Conservation (phyloP, 2,329 filamentous ascomycete species). For the Hyphodiscus sp. region DNA sequence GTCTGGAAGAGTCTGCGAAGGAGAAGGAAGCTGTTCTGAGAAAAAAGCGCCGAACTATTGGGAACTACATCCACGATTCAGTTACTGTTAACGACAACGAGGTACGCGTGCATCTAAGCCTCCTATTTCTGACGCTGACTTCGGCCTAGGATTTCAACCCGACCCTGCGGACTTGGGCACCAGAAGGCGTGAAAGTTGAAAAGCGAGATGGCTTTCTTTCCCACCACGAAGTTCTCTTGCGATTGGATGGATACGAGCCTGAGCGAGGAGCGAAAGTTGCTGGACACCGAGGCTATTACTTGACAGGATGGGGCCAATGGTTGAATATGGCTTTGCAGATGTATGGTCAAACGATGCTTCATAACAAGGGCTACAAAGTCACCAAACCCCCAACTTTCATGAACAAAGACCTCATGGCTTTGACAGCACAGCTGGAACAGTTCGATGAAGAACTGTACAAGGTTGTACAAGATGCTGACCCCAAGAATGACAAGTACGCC, state of each 20-base stretch:
- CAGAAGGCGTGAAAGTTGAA: constrained; percentile 65
- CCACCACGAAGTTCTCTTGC: constrained; percentile 87
- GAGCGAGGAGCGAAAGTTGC: constrained; percentile 91
- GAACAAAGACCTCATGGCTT: constrained; percentile 92
- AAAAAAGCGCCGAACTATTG: constrained; percentile 75
- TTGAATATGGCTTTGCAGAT: constrained; percentile 91
- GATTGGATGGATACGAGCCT: constrained; percentile 86
- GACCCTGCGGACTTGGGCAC: constrained; percentile 71
- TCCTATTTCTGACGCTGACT: background rate
- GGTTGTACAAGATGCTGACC: constrained; percentile 72
- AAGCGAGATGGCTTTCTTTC: constrained; percentile 69
- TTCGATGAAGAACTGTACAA: constrained; percentile 99
- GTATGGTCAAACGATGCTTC: constrained; percentile 87
- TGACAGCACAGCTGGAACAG: constrained; percentile 93
- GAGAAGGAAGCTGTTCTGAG: constrained; percentile 71
- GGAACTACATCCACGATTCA: constrained; percentile 85
- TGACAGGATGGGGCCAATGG: constrained; percentile 84
- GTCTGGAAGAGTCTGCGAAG: constrained; percentile 63
- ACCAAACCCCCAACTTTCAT: constrained; percentile 87
- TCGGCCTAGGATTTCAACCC: constrained; percentile 65
- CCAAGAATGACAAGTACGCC: constrained; percentile 77
- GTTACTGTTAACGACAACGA: constrained; percentile 81
- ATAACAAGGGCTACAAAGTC: constrained; percentile 65
- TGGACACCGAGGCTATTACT: constrained; percentile 88
- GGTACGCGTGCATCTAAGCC: constrained; percentile 35